These are phyloP conservation scores for Xeromyces bisporus DNA, from an alignment of 495 filamentous ascomycete genomes.

Conservation along the genomic window DNA sequence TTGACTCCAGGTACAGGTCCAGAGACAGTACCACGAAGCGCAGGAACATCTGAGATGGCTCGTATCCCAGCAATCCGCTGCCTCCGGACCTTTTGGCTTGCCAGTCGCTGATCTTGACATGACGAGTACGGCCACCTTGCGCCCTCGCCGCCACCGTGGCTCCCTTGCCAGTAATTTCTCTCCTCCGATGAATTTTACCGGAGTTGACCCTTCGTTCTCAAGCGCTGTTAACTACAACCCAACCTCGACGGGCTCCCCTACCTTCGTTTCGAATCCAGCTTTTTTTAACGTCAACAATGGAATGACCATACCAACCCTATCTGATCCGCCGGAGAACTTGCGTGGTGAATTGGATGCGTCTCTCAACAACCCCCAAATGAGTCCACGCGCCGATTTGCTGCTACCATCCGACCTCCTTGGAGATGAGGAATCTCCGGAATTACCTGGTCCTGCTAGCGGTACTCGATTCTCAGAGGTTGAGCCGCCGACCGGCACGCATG, in stretches of 20 bases:
- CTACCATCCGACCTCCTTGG: slow-evolving; percentile 67
- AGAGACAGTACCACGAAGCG: slow-evolving; percentile 35
- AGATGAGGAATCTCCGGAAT: slow-evolving; percentile 51
- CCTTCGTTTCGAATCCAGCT: slow-evolving; percentile 27
- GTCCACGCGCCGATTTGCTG: slow-evolving; percentile 60
- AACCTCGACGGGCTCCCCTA: slow-evolving; percentile 30
- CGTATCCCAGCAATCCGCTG: slow-evolving; percentile 24
- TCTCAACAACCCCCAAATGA: slow-evolving; percentile 53
- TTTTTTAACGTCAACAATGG: slow-evolving; percentile 49
- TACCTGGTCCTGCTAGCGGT: slow-evolving; percentile 24
- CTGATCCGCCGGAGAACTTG: slow-evolving; percentile 23
- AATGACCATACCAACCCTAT: slow-evolving; percentile 24
- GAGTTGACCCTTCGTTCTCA: slow-evolving; percentile 21
- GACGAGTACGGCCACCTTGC: slow-evolving; percentile 23
- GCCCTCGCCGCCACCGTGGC: slow-evolving; percentile 31
- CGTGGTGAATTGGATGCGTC: slow-evolving; percentile 30
- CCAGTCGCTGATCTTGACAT: slow-evolving; percentile 28
- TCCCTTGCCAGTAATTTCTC: slow-evolving; percentile 33
- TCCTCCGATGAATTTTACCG: slow-evolving; percentile 26
- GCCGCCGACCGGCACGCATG: slow-evolving; percentile 17
- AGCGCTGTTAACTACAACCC: slow-evolving; percentile 25
- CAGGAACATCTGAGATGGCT: slow-evolving; percentile 36
- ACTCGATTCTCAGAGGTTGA: slow-evolving; percentile 24
- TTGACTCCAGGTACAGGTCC: slow-evolving; percentile 12
- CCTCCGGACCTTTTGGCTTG: slow-evolving; percentile 27